Base-by-base conservation (phyloP, 225 moss, liverwort and hornwort genomes). In the Bryum argenteum region DNA sequence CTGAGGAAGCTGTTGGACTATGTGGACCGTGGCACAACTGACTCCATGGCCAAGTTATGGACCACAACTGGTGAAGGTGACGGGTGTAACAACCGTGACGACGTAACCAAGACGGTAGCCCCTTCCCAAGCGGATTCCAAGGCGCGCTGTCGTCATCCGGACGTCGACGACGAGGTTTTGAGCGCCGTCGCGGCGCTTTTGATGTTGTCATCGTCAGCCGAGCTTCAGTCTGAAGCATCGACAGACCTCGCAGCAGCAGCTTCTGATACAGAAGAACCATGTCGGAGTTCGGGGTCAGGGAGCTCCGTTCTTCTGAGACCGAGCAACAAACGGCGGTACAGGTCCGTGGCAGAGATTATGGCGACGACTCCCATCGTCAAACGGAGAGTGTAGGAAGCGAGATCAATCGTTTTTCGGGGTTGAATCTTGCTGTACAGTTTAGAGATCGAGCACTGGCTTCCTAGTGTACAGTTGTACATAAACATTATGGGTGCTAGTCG, bases 251-350 rank as follows among this genome's bases (percentile, higher is more conserved):
- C 20, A 33, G 41, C 33, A 38, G 71, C 72, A 57, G 68, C 26
- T 51, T 81, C 77, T 19, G 69, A 69, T 15, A 45, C 26, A 33
- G 57, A 63, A 21, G 65, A 28, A 10, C 53, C 80, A 8, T 71
- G 64, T 73, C 28, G 47, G 59, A 77, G 77, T 40, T 58, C 7
- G 77, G 81, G 73, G 69, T 81, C 81, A 37, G 69, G 70, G 19
- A 24, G 73, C 47, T 81, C 73, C 44, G 81, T 81, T 24, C 81
- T 81, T 65, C 48, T n/a, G 69, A 81, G 81, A 70, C 81, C 81
- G 40, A 54, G 33, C 57, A 81, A 74, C 77, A 81, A 81, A 45
- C 77, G 73, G 15, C 81, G 77, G 39, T 78, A 65, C 70, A 70
- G 74, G 70, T 65, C 74, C 48, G 70, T 81, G 77, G 69, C 69